These are phyloP conservation scores for Meyerozyma sp. DNA, from an alignment of 1,139 yeast species.

Conservation along the genomic window DNA sequence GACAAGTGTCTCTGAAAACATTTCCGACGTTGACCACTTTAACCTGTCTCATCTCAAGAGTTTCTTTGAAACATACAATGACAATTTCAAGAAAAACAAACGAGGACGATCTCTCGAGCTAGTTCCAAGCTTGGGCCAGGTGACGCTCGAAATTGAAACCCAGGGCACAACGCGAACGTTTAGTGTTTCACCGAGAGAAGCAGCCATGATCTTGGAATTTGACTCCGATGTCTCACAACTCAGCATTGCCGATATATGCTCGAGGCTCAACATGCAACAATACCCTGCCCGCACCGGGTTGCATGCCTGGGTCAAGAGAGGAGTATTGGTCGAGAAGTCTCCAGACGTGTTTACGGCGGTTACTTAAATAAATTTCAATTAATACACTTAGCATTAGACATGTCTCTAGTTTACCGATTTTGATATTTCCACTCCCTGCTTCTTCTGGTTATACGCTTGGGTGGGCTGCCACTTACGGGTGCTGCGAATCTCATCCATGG, in stretches of 20 bases:
- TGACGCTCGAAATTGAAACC: slow-evolving; percentile 51
- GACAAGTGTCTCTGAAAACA: slow-evolving; percentile 38
- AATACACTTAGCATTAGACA: neutral
- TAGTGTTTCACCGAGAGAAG: slow-evolving; percentile 65
- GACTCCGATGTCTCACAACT: slow-evolving; percentile 27
- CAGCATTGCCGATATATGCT: slow-evolving; percentile 21
- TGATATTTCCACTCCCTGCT: slow-evolving; percentile 1
- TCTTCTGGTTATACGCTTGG: slow-evolving; percentile 44
- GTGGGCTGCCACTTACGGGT: slow-evolving; percentile 81
- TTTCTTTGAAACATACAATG: slow-evolving; percentile 37
- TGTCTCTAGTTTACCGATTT: neutral
- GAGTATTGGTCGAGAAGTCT: slow-evolving; percentile 36
- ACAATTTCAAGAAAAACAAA: slow-evolving; percentile 37
- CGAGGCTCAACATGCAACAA: slow-evolving; percentile 29
- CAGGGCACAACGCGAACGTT: slow-evolving; percentile 31
- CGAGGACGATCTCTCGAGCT: slow-evolving; percentile 56
- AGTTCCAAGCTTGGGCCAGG: slow-evolving; percentile 59
- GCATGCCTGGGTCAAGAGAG: slow-evolving; percentile 52
- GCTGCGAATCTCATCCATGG: slow-evolving; percentile 84
- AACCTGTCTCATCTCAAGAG: slow-evolving; percentile 41
- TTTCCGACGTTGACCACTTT: slow-evolving; percentile 31
- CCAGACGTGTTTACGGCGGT: slow-evolving; percentile 23
- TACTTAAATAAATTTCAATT: slow-evolving; percentile 5
- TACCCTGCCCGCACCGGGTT: slow-evolving; percentile 36
- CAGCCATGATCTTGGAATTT: slow-evolving; percentile 57